A percentile compares a stretch with the other conserved stretches of the same genome.
phyloP scores from a whole-genome alignment of 768 basidiomycete genomes.

The Naganishia randhawae region DNA sequence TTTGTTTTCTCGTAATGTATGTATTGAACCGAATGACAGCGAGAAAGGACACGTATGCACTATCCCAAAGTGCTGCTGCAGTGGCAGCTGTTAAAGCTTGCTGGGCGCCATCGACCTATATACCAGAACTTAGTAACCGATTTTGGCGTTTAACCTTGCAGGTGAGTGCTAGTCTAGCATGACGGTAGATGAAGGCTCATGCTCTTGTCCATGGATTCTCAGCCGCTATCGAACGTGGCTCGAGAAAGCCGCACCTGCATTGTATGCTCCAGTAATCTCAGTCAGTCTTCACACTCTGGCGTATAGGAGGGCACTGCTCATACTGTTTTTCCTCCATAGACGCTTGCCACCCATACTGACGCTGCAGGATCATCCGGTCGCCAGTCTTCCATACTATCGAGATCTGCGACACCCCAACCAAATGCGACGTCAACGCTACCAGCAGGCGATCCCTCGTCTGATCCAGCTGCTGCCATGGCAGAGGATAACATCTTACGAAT shows the following conservation, averaged over 20 bases:
- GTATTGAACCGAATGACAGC: conserved; percentile 8
- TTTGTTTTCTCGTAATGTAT: not conserved
- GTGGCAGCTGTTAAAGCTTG: conserved; percentile 72
- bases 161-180: conserved; percentile 53
- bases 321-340: not conserved
- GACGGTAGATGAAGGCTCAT: not conserved
- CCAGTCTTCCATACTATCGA: conserved; percentile 12
- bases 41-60: conserved; percentile 34
- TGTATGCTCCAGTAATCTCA: conserved; percentile 8
- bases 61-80: conserved; percentile 63
- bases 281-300: not conserved
- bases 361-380: not conserved
- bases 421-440: conserved; percentile 20
- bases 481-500: conserved; percentile 62
- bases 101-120: conserved; percentile 82
- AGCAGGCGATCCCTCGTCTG: conserved; percentile 35
- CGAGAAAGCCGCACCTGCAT: conserved; percentile 54
- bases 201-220: conserved; percentile 59
- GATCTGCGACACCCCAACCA: conserved; percentile 18
- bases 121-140: conserved; percentile 72
- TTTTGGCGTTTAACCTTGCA: conserved; percentile 93
- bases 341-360: not conserved
- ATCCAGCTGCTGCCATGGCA: conserved; percentile 54
- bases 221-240: conserved; percentile 78
- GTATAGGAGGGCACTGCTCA: not conserved